These are phyloP conservation scores for Aureobasidium uvarum DNA, from an alignment of 2,329 filamentous ascomycete species.

Conservation along the genomic window DNA sequence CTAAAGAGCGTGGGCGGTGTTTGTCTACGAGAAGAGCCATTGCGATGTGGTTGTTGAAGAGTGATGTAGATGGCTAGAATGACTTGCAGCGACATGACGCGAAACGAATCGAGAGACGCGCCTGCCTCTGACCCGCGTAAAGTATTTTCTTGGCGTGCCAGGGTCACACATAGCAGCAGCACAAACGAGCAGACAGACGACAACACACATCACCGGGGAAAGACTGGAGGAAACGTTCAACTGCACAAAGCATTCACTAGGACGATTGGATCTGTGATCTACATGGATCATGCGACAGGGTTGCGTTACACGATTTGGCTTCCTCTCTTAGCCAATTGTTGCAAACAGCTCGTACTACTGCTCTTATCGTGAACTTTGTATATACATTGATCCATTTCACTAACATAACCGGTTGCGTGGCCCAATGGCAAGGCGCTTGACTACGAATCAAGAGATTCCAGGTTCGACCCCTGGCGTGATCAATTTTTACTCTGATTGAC, in stretches of 20 bases:
- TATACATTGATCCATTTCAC: too few species aligned
- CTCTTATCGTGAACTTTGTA: too few species aligned
- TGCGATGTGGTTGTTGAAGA: conserved; percentile 27
- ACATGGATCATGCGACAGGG: too few species aligned
- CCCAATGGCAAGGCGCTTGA: conserved; percentile 60
- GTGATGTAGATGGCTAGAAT: not conserved
- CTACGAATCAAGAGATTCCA: conserved; percentile 44
- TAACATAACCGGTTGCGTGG: conserved; percentile 38
- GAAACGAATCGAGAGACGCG: not conserved
- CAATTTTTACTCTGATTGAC: too few species aligned
- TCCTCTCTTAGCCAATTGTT: too few species aligned
- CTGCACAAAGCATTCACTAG: too few species aligned
- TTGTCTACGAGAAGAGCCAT: conserved; percentile 68
- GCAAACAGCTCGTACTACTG: too few species aligned
- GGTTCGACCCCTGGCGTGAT: conserved; percentile 28
- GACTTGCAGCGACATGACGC: not conserved
- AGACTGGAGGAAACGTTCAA: too few species aligned
- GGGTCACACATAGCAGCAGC: not conserved
- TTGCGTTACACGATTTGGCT: too few species aligned
- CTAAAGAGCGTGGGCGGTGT: conserved; percentile 68
- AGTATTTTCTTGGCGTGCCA: not conserved
- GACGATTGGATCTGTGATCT: too few species aligned
- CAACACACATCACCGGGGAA: too few species aligned
- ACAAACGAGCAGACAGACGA: not conserved
- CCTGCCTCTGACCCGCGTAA: not conserved